A percentile compares a stretch with the other conserved stretches of the same genome.
phyloP scores from a whole-genome alignment of 345 rosid genomes.

The Jatropha curcas region DNA sequence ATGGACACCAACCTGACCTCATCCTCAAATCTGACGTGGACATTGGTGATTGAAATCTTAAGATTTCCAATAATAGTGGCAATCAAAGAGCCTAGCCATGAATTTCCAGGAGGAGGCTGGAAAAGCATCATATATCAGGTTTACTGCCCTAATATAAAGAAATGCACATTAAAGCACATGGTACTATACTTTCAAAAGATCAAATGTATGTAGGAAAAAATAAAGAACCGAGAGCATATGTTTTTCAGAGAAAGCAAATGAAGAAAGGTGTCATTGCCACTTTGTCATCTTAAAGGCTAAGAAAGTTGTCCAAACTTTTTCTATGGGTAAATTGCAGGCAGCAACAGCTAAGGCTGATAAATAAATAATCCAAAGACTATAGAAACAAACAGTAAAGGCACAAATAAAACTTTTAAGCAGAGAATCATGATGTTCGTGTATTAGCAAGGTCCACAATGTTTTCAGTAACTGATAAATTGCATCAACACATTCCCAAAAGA shows the following conservation, averaged over 20 bases:
- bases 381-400: not conserved
- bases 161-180: not conserved
- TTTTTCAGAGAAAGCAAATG: not conserved
- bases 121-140: conserved; percentile 34
- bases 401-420: not conserved
- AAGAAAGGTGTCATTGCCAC: not conserved
- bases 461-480: not conserved
- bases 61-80: conserved; percentile 95
- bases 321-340: not conserved
- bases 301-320: not conserved
- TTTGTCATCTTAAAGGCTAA: not conserved
- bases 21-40: conserved; percentile 96
- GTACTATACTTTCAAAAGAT: conserved; percentile 4
- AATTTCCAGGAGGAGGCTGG: conserved; percentile 82
- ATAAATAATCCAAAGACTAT: not conserved
- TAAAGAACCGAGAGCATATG: not conserved
- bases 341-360: not conserved
- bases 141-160: not conserved
- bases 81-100: conserved; percentile 95
- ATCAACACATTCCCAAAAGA: not conserved
- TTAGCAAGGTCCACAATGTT: not conserved
- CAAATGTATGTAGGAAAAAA: not conserved
- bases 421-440: not conserved
- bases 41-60: conserved; percentile 95
- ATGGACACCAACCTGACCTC: conserved; percentile 63